These are phyloP conservation scores for Hericium alpestre DNA, from an alignment of 768 basidiomycete species.

Conservation along the genomic window DNA sequence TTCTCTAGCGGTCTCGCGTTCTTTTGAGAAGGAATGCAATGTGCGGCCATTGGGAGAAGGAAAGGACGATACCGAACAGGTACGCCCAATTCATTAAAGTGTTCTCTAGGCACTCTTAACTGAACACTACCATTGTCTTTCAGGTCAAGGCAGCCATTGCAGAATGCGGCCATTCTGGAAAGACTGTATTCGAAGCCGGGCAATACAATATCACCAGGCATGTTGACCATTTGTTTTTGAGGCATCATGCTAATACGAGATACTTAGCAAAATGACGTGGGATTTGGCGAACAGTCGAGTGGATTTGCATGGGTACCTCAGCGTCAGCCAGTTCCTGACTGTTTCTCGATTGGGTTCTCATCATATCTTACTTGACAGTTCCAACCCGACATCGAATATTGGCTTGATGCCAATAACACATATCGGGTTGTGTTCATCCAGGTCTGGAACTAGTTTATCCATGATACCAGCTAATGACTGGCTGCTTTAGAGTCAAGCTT, in stretches of 20 bases:
- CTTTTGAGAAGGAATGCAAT: not conserved
- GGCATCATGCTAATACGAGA: not conserved
- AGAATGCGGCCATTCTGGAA: not conserved
- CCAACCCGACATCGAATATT: constrained; percentile 41
- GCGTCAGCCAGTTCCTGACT: not conserved
- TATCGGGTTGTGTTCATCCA: constrained; percentile 56
- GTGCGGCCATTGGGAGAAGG: not conserved
- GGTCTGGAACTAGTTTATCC: constrained; percentile 16
- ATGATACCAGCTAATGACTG: not conserved
- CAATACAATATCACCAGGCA: not conserved
- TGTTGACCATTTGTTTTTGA: not conserved
- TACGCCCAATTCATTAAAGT: not conserved
- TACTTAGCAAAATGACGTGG: constrained; percentile 7
- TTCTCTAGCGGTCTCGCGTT: not conserved
- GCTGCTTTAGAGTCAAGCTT: constrained; percentile 40
- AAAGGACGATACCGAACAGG: not conserved
- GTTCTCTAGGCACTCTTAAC: not conserved
- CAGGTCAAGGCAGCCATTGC: not conserved
- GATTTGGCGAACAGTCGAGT: not conserved
- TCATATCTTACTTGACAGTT: constrained; percentile 27
- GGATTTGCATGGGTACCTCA: constrained; percentile 2
- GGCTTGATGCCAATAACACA: constrained; percentile 44
- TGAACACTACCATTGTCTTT: not conserved
- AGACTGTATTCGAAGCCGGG: not conserved
- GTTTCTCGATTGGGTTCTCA: not conserved